Base-by-base conservation (phyloP, 169 alveolate species). In the Plasmodium malariae region DNA sequence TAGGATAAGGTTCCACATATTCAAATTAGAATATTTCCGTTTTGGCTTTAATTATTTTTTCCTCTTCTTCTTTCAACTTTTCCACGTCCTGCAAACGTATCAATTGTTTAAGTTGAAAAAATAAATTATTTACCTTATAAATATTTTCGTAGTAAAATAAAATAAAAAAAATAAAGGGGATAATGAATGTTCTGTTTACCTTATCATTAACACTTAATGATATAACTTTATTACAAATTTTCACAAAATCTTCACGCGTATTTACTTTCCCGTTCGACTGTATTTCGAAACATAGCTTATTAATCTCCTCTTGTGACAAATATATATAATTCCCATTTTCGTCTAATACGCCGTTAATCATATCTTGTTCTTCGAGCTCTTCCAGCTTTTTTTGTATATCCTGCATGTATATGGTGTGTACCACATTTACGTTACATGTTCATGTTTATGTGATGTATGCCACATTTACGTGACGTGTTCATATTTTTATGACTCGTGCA, bases 301-400 rank as follows among this genome's bases (percentile, higher is more conserved):
- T 80, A 28, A 80, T 71, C 28, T 80, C 90, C 24, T 80, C 90
- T 59, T 80, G 90, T 51, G 90, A 80, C 49, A 80, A 67, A 71
- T 80, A 80, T 32, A 80, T 80, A n/a, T 80, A 80, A 45, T 80
- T 80, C 28, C 76, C 90, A 34, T 80, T 71, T 43, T 32, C 76
- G 45, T 80, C 90, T 34, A 80, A 36, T 40, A 80, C 90, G 11
- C 90, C 90, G 19, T 80, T 69, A n/a, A 80, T 80, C 90, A 80
- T 67, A 34, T 80, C 90, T 30, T 37, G 83, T n/a, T 65, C 83
- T 68, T 80, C 90, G 26, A 80, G 59, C 36, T 80, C 85, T 37
- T 80, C 76, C 21, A 80, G 71, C 51, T 67, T 80, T 80, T 70
- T 68, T 7, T 70, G 2, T 34, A 80, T 80, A 59, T 80, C 76